Conservation (phyloP, 176 grass and related monocot genomes). For the Bolboschoenus planiculmis region DNA sequence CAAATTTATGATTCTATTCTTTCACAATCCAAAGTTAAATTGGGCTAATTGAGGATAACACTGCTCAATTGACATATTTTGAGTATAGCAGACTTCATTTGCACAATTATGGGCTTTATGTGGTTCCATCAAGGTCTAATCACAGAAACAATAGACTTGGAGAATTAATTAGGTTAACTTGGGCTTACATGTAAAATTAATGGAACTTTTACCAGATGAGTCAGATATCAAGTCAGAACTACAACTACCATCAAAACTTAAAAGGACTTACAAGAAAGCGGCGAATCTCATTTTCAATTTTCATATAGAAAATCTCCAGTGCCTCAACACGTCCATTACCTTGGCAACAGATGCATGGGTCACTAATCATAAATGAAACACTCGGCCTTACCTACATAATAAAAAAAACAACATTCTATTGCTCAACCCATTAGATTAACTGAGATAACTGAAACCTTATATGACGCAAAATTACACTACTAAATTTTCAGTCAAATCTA, state of each 20-base stretch:
- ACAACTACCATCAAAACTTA: background rate
- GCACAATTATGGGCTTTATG: background rate
- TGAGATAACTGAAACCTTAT: background rate
- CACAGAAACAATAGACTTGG: background rate
- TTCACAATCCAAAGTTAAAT: background rate
- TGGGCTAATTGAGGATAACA: too few relatives aligned
- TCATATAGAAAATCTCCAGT: conserved; percentile 82
- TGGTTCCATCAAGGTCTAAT: background rate
- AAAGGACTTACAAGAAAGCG: conserved; percentile 59
- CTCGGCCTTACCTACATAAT: conserved; percentile 80
- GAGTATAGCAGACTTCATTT: background rate
- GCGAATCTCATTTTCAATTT: conserved; percentile 85
- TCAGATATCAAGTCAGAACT: too few relatives aligned
- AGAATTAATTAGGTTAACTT: background rate
- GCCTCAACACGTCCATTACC: conserved; percentile 80
- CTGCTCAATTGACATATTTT: background rate
- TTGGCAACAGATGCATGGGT: conserved; percentile 76
- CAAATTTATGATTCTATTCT: background rate
- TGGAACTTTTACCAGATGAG: background rate
- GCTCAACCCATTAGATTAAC: background rate
- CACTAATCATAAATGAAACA: conserved; percentile 94
- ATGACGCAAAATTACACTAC: background rate
- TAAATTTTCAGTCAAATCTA: background rate
- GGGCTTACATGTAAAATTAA: conserved; percentile 12
- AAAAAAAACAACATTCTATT: conserved; percentile 9